Base-by-base conservation (phyloP, 495 filamentous ascomycete species). In the Penicilliopsis zonata region DNA sequence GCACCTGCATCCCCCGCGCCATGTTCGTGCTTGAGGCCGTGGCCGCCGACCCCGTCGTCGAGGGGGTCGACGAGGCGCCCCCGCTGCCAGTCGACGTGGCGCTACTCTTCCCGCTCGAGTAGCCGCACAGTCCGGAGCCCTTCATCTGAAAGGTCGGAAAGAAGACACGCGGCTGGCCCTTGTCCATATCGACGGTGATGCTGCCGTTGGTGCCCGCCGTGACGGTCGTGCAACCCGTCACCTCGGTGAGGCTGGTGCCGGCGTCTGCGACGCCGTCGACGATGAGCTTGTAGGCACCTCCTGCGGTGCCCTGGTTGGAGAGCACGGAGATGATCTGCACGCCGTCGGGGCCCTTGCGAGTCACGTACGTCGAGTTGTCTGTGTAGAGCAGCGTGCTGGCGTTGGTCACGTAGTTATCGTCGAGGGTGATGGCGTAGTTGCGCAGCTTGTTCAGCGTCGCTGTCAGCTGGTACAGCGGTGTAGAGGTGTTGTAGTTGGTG, bases 381-480 rank as follows among this genome's bases (percentile, higher is more conserved):
- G 7, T 8, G 50, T 79, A 67, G 4, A 59, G 76, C 18, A 85
- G 52, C 6, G 66, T 74, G 36, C 60, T 63, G 26, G 45, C 46
- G 33, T 69, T 70, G 2, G 50, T 51, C 3, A 75, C 35, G 43
- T 76, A 80, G 13, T 37, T 35, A 3, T 32, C 28, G 24, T 72
- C 64, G 18, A 67, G 44, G 13, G 39, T 43, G 35, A 69, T 60
- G 27, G 71, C 75, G 9, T 67, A 64, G 31, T 63, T 70, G 10
- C 78, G 69, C 40, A 82, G 59, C 25, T 59, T 50, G 58, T 83
- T 83, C 20, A 82, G 50, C 2, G 39, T 52, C 1, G 62, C 45
- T 28, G 76, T 74, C 36, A 67, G 66, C 5, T 52, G 56, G 62
- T 84, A 86, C 3, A 86, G 62, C 9, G 69, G 53, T 0, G 71